A percentile compares a stretch with the other conserved stretches of the same genome.
phyloP scores from a whole-genome alignment of 768 basidiomycete species.

The Podaxis sp. region DNA sequence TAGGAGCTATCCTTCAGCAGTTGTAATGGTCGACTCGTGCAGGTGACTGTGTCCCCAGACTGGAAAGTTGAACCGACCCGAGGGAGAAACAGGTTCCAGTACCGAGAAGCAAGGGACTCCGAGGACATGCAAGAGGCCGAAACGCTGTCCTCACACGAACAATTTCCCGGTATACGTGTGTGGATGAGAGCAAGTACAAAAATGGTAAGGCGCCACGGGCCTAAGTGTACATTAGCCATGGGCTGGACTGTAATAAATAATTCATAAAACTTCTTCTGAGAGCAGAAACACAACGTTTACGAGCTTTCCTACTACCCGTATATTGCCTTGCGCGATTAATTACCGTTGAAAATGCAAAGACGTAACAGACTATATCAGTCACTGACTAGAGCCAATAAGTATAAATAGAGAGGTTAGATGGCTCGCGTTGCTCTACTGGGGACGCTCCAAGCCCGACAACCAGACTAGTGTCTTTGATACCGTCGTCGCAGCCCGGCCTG shows the following conservation, averaged over 20 bases:
- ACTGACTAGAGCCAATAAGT: background rate
- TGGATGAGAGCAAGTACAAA: background rate
- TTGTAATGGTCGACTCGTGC: background rate
- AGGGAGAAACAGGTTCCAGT: background rate
- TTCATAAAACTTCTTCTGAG: background rate
- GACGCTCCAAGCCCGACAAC: background rate
- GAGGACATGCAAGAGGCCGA: background rate
- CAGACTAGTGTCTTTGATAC: background rate
- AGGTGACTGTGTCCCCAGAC: background rate
- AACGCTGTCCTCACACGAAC: background rate
- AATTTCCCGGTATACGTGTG: background rate
- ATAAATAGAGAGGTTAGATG: background rate
- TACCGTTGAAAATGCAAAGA: background rate
- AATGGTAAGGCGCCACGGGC: background rate
- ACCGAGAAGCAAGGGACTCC: background rate
- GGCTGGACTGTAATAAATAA: background rate
- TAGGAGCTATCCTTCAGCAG: background rate
- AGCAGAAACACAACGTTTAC: background rate
- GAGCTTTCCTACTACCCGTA: background rate
- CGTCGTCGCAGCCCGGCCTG: background rate
- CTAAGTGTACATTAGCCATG: background rate
- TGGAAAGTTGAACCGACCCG: background rate
- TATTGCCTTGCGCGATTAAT: slow-evolving; percentile 3
- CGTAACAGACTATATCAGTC: background rate
- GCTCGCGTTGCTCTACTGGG: background rate